These are phyloP conservation scores for Rhododendron henanense DNA, from an alignment of 148 eudicot genomes.

Conservation along the genomic window DNA sequence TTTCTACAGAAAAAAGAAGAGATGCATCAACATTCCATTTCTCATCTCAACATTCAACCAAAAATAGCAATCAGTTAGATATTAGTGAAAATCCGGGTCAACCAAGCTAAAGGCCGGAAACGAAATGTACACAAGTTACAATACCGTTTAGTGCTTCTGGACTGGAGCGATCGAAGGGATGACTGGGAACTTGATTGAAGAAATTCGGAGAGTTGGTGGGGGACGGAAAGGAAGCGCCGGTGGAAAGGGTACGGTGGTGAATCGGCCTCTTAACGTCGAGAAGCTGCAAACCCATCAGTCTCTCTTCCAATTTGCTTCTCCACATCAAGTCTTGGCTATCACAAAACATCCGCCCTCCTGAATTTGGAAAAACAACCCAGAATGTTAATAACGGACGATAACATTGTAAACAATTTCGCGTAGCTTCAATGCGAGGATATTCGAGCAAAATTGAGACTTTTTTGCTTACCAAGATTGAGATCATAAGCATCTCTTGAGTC, in stretches of 20 bases:
- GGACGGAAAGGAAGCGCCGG: conserved; percentile 46
- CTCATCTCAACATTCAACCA: not conserved
- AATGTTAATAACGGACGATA: not conserved
- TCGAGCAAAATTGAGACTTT: not conserved
- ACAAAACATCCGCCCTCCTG: conserved; percentile 65
- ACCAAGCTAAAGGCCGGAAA: not conserved
- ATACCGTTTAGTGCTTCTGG: conserved; percentile 51
- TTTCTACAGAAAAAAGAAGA: conserved; percentile 36
- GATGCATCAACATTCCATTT: not conserved
- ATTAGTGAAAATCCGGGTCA: not conserved
- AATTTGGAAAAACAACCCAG: not conserved
- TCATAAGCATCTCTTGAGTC: conserved; percentile 82
- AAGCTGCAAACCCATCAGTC: conserved; percentile 68
- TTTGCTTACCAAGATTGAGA: conserved; percentile 60
- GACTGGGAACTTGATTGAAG: conserved; percentile 32
- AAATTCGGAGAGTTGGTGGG: conserved; percentile 52
- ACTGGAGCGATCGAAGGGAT: conserved; percentile 44
- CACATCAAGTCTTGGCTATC: conserved; percentile 62
- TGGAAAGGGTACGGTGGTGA: conserved; percentile 58
- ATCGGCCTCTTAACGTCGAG: conserved; percentile 63
- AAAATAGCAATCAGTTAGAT: not conserved
- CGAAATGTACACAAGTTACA: too few species aligned
- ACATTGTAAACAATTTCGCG: not conserved
- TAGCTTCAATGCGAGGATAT: not conserved
- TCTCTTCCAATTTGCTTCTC: conserved; percentile 79